Evolutionary conservation across 2,329 filamentous ascomycete genomes (phyloP), one percentile per base, ranked within the genome.

Genomic region (Microdochium paspali): DNA sequence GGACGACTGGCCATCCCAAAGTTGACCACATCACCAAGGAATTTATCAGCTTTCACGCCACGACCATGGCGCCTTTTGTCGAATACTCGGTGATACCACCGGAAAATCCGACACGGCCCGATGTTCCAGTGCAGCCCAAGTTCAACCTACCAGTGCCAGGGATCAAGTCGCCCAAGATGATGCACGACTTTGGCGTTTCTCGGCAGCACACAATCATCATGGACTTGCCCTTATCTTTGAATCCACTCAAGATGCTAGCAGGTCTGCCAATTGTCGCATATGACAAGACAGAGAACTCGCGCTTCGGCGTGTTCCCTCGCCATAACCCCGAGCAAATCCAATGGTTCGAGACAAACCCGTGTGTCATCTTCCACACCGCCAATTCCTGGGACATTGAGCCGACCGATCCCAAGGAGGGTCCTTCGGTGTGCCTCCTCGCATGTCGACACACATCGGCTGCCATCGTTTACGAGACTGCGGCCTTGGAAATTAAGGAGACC

Each of bases 161-260:
- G 0, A 70, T 87, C 24, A 67, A 68, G 3, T 76, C 76, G 1
- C 77, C 82, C 2, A 85, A 83, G 58, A 83, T 87, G 74, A 87
- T 87, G 82, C 84, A 87, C 57, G 84, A 87, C 59, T 87, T 87
- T 61, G 84, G 84, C 13, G 82, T 83, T 1, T 84, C 82, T 2
- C 70, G 65, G 4, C 61, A 58, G 4, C 73, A 85, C 55, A 85
- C 82, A 0, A 65, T 87, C 31, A 84, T 87, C 47, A 73, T 87
- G 64, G 84, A 88, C 55, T 67, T 87, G 10, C 84, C 84, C 0
- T 66, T 87, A 0, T 79, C 77, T 0, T 66, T 87, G 1, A 77
- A 85, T 49, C 82, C 82, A 0, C 58, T 79, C 35, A 85, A 85
- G 49, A 67, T 82, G 24, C 57, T 74, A 1, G 75, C 66, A 49